Base-by-base conservation (phyloP, 2,329 filamentous ascomycete genomes). In the Sporothrix dimorphospora region DNA sequence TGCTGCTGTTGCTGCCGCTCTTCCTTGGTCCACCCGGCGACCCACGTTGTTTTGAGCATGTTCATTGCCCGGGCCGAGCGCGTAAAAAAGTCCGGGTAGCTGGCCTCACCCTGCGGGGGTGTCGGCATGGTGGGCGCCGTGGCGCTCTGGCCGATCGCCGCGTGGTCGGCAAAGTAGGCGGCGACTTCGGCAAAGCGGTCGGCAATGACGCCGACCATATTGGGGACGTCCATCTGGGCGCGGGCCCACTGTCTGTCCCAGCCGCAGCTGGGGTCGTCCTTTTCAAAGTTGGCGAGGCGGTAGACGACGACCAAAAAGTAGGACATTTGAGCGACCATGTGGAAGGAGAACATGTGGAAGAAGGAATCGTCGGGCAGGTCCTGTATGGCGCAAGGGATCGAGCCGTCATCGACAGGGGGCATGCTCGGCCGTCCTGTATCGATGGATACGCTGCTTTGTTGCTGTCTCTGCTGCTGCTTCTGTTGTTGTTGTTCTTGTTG, bases 171-270 rank as follows among this genome's bases (percentile, higher is more conserved):
- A 47, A 66, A 66, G 49, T 42, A 27, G 21, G 38, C 42, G 7
- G 51, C 38, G 2, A 55, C 68, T n/a, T 70, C 51, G 51, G 24
- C 14, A 53, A 69, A 69, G 0, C 34, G 34, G 14, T 40, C 45
- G 51, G 45, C 70, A 11, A 71, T 9, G 16, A 21, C 24, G 12
- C 61, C 67, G 11, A 73, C 19, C 53, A 59, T 63, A 3, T 24
- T 19, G 1, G 45, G 66, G 3, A 72, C n/a, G 19, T 65, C 45
- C 9, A 73, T 68, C 47, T 68, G 53, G 4, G 47, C 21, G 19
- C 72, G 70, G 4, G 72, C 70, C 61, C 69, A 65, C 16, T 63
- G 40, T 40, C 24, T 38, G 61, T 73, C 72, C 72, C 72, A 73
- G 14, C 67, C 72, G 16, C 27, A 55, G 24, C 47, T 34, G 42